Evolutionary conservation across 345 rosid genomes (phyloP), one percentile per base, ranked within the genome.

Genomic region (Excoecaria agallocha): DNA sequence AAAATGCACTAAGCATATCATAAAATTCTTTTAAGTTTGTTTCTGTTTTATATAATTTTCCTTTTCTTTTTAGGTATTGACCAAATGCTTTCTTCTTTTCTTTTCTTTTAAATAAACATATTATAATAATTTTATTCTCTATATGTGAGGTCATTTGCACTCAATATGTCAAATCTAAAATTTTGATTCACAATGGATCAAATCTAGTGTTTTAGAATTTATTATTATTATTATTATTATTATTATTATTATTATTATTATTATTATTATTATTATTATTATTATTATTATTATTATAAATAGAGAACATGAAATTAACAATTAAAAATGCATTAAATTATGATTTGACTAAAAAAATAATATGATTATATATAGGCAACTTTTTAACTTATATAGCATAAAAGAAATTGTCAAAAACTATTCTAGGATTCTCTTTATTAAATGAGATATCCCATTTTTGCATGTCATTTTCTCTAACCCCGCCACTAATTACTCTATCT

Each of bases 401-500:
- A 59, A 60, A 73, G 0, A 66, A 9, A 16, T 12, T 16, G 43
- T 59, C 25, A 70, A 46, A 79, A 64, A 82, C 85, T 84, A 60
- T 86, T 86, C 83, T 87, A 82, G 89, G 91, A 87, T 89, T 87
- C 91, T 84, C 91, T 77, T 77, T 68, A 67, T 65, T 67, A 16
- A 68, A 70, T 72, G 78, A 74, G 55, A 67, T 11, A 17, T 54
- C 73, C 69, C 66, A 16, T 24, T 83, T 76, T 77, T 72, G 84
- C 82, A 71, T 63, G 89, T 89, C 93, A 82, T 82, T 86, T 43
- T 89, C 94, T 46, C 39, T 66, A 84, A 81, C 88, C 94, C 90
- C 91, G 84, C 91, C 89, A 89, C 86, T 85, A 87, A 79, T 82
- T 63, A 69, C 82, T 76, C 73, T 62, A 66, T 60, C 78, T 67